Evolutionary conservation across 495 filamentous ascomycete genomes (phyloP).

Genomic region (Venustampulla echinocandica): DNA sequence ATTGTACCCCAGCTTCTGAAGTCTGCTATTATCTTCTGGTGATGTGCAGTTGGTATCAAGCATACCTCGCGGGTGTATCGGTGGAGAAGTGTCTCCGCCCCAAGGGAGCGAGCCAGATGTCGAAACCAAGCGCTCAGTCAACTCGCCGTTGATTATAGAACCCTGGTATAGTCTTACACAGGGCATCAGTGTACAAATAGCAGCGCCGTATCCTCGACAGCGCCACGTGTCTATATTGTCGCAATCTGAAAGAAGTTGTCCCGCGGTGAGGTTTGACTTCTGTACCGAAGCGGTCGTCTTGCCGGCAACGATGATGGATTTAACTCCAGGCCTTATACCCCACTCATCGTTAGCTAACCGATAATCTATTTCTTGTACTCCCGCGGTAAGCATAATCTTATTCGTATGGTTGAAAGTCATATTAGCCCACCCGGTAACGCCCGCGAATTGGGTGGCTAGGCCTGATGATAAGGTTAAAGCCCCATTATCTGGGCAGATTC

Average conservation of each 20-base stretch:
- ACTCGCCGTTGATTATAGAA: background rate
- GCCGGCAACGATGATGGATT: constrained; percentile 1
- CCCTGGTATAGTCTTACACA: background rate
- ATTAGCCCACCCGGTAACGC: background rate
- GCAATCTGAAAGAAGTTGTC: constrained; percentile 1
- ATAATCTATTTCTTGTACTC: background rate
- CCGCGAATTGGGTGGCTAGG: background rate
- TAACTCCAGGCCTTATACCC: background rate
- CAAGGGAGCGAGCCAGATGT: background rate
- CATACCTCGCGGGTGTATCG: background rate
- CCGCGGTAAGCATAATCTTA: background rate
- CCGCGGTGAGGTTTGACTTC: background rate
- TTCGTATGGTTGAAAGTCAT: constrained; percentile 2
- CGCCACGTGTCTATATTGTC: constrained; percentile 1
- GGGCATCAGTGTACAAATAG: background rate
- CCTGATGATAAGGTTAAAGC: constrained; percentile 1
- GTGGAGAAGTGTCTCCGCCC: background rate
- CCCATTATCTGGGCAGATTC: background rate
- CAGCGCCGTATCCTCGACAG: constrained; percentile 1
- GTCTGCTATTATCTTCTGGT: constrained; percentile 2
- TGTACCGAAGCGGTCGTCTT: background rate
- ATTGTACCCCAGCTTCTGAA: background rate
- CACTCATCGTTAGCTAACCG: background rate
- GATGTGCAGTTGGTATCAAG: constrained; percentile 3
- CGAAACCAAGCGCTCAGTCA: background rate